Evolutionary conservation across 2,329 filamentous ascomycete species (phyloP).

Genomic region (Aspergillus ruber): DNA sequence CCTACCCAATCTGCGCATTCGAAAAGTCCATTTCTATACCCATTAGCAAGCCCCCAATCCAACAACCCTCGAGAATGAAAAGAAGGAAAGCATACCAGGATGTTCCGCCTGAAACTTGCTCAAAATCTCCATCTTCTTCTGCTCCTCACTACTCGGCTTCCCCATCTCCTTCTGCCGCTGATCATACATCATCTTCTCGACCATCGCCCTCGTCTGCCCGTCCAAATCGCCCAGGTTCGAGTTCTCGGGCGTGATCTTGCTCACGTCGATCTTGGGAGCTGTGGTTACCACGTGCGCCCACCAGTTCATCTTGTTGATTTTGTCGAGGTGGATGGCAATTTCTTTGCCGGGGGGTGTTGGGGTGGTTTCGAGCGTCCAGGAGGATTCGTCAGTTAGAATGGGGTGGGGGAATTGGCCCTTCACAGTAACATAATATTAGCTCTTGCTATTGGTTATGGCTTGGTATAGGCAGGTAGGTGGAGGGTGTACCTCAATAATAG

Average conservation of each 20-base stretch:
- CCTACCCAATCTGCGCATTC: constrained; percentile 54
- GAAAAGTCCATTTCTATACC: constrained; percentile 59
- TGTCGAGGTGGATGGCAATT: constrained; percentile 85
- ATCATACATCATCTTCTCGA: constrained; percentile 99
- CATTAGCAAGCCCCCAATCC: constrained; percentile 7
- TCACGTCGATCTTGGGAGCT: constrained; percentile 88
- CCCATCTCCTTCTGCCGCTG: constrained; percentile 94
- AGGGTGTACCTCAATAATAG: constrained; percentile 64
- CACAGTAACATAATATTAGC: constrained; percentile 3
- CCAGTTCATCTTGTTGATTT: constrained; percentile 96
- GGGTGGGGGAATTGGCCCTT: constrained; percentile 74
- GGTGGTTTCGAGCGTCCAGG: constrained; percentile 79
- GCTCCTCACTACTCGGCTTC: constrained; percentile 82
- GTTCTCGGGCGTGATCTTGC: constrained; percentile 89
- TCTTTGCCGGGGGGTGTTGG: constrained; percentile 56
- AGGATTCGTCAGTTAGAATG: constrained; percentile 77
- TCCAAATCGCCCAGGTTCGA: constrained; percentile 88
- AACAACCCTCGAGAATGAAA: neutral
- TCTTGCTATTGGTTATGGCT: neutral
- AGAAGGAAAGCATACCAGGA: constrained; percentile 38
- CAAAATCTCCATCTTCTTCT: constrained; percentile 88
- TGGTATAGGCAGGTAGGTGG: constrained; percentile 1
- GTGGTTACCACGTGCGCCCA: constrained; percentile 85
- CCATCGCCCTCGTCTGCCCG: constrained; percentile 91
- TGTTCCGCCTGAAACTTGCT: constrained; percentile 85